phyloP scores from a whole-genome alignment of 129 eudicot species.

The Helianthus annuus region DNA sequence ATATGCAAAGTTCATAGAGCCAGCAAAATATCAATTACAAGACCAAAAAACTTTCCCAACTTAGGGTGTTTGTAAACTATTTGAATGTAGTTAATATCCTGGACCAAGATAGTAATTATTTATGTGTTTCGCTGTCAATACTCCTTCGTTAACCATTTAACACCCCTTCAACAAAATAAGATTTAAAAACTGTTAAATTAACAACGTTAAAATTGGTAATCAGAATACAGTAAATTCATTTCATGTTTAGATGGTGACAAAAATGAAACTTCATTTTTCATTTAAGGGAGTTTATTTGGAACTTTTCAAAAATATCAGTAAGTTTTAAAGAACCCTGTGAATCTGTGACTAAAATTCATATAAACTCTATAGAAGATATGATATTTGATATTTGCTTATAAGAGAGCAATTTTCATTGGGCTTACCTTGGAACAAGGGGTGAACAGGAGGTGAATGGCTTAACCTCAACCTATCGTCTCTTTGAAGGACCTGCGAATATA shows the following conservation, averaged over 20 bases:
- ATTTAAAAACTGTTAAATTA: too few relatives aligned
- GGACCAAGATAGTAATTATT: not conserved
- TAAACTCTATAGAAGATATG: too few relatives aligned
- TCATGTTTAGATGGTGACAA: too few relatives aligned
- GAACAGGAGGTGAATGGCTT: slow-evolving; percentile 48
- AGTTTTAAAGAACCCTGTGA: not conserved
- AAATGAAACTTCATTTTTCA: not conserved
- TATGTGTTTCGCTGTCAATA: not conserved
- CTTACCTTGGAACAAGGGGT: slow-evolving; percentile 71
- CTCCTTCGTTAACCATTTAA: not conserved
- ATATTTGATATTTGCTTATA: not conserved
- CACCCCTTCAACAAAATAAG: too few relatives aligned
- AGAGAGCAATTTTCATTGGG: not conserved
- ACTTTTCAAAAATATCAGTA: not conserved
- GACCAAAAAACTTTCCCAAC: slow-evolving; percentile 3
- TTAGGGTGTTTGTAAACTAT: not conserved
- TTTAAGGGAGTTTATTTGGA: not conserved
- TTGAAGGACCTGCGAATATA: slow-evolving; percentile 55
- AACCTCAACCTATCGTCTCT: slow-evolving; percentile 69
- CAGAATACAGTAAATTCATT: too few relatives aligned
- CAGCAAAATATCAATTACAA: too few relatives aligned
- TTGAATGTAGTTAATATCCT: not conserved
- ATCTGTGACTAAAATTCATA: too few relatives aligned
- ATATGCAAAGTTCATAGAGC: not conserved
- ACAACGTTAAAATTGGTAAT: too few relatives aligned